phyloP scores from a whole-genome alignment of 2,329 filamentous ascomycete genomes.

The Ramularia collo-cygni region DNA sequence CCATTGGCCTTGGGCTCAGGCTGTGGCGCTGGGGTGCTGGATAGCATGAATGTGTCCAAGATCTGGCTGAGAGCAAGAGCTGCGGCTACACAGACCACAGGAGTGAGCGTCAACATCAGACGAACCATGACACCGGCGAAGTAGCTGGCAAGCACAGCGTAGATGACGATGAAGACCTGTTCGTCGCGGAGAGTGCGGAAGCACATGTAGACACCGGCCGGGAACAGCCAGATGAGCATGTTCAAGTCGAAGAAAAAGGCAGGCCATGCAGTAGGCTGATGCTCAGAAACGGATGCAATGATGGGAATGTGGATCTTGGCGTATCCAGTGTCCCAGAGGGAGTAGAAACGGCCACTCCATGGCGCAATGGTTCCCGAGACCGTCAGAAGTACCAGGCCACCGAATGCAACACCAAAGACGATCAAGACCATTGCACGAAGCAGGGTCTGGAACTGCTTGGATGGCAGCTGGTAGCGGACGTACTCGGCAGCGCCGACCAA shows the following conservation, averaged over 20 bases:
- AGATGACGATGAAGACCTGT: conserved; percentile 96
- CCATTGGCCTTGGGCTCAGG: conserved; percentile 35
- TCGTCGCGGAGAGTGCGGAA: conserved; percentile 91
- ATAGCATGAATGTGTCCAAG: conserved; percentile 74
- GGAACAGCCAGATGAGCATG: conserved; percentile 98
- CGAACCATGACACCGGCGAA: conserved; percentile 99
- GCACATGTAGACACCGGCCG: conserved; percentile 95
- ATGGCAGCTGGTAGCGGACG: conserved; percentile 77
- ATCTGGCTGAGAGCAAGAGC: conserved; percentile 83
- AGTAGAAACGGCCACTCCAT: conserved; percentile 98
- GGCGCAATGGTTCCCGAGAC: conserved; percentile 88
- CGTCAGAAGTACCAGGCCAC: conserved; percentile 73
- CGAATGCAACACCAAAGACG: conserved; percentile 66
- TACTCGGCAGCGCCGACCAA: conserved; percentile 89
- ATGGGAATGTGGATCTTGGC: conserved; percentile 99
- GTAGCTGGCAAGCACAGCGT: conserved; percentile 93
- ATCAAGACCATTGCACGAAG: conserved; percentile 68
- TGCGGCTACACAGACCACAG: conserved; percentile 89
- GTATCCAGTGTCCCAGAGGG: conserved; percentile 96
- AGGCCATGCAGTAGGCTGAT: conserved; percentile 97
- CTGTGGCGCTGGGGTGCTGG: conserved; percentile 51
- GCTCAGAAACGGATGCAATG: conserved; percentile 98
- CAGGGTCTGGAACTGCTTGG: conserved; percentile 90
- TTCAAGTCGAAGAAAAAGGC: conserved; percentile 99
- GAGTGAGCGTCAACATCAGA: conserved; percentile 94